These are phyloP conservation scores for Brassica carinata DNA, from an alignment of 345 rosid genomes.

Conservation along the genomic window DNA sequence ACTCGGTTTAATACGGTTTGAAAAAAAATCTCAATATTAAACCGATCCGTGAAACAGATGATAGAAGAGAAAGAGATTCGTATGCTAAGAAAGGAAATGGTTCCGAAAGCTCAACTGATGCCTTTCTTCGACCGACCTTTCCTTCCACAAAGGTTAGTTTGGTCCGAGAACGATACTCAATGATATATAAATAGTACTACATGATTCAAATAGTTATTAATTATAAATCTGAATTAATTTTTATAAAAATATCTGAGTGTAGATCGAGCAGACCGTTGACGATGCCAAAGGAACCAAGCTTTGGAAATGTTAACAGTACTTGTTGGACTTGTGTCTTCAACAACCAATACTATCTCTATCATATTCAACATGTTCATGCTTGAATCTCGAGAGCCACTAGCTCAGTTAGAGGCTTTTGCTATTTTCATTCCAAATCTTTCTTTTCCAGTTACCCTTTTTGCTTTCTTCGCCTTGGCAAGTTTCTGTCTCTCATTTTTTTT, in stretches of 20 bases:
- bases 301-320: slow-evolving; percentile 52
- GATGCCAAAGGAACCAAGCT: slow-evolving; percentile 71
- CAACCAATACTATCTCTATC: slow-evolving; percentile 47
- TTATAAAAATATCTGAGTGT: slow-evolving; percentile 3
- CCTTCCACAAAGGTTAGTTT: slow-evolving; percentile 63
- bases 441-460: not conserved
- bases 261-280: slow-evolving; percentile 80
- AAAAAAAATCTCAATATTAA: not conserved
- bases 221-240: not conserved
- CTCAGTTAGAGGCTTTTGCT: slow-evolving; percentile 26
- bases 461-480: not conserved
- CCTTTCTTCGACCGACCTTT: slow-evolving; percentile 82
- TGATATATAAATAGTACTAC: not conserved
- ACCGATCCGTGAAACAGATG: slow-evolving; percentile 45
- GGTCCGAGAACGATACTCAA: not conserved
- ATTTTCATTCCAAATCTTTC: not conserved
- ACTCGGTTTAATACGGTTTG: not conserved
- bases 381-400: slow-evolving; percentile 35
- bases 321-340: slow-evolving; percentile 61
- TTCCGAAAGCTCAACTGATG: slow-evolving; percentile 86
- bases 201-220: not conserved
- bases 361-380: slow-evolving; percentile 47
- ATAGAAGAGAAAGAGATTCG: slow-evolving; percentile 78
- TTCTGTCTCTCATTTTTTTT: not conserved
- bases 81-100: slow-evolving; percentile 76